Conservation (phyloP, 345 rosid species). For the Physaria fendleri region DNA sequence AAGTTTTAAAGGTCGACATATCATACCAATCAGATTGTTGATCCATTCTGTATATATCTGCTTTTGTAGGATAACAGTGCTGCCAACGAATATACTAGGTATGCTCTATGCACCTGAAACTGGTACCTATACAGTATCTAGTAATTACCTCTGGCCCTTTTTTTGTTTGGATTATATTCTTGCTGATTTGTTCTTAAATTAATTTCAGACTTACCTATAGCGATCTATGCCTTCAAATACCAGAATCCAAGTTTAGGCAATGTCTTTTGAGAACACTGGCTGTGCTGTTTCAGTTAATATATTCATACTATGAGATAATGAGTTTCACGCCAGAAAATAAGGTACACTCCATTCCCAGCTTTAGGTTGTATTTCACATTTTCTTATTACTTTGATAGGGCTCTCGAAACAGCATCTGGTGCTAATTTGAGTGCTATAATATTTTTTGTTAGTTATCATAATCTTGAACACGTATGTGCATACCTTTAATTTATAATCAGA, state of each 20-base stretch:
- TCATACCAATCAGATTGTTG: constrained; percentile 1
- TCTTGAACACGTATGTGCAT: background rate
- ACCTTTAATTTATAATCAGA: background rate
- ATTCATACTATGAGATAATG: constrained; percentile 89
- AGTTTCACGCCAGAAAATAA: constrained; percentile 53
- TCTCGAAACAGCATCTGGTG: constrained; percentile 6
- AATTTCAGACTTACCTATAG: constrained; percentile 91
- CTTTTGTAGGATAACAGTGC: constrained; percentile 63
- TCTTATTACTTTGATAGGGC: constrained; percentile 7
- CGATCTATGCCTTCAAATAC: constrained; percentile 90
- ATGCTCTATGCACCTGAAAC: constrained; percentile 25
- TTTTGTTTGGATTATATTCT: constrained; percentile 1
- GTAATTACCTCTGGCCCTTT: constrained; percentile 5
- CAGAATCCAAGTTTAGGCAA: constrained; percentile 91
- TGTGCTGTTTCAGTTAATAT: constrained; percentile 74
- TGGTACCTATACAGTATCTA: constrained; percentile 6
- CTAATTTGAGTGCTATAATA: background rate
- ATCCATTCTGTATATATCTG: constrained; percentile 1
- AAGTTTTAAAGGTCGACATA: background rate
- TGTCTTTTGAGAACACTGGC: constrained; percentile 85
- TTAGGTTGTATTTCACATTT: constrained; percentile 3
- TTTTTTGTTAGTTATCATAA: background rate
- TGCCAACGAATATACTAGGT: constrained; percentile 67
- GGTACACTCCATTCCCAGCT: constrained; percentile 38
- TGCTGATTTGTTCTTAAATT: constrained; percentile 17